Evolutionary conservation across 1,139 yeast species (phyloP).

Genomic region (Kazachstania sp.): DNA sequence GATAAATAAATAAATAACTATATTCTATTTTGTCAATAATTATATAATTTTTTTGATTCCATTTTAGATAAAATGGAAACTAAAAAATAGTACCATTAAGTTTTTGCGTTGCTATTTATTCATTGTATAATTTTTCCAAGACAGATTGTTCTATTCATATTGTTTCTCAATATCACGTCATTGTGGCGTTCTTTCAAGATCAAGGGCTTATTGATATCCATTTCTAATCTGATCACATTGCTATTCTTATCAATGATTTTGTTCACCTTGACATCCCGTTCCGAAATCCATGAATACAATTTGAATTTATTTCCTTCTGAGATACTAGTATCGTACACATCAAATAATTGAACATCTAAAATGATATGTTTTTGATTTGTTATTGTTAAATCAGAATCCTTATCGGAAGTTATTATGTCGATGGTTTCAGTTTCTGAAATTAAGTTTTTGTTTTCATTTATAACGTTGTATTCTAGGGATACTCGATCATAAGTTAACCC

Average conservation of each 20-base stretch:
- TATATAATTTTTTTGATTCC: background rate
- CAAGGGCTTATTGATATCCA: background rate
- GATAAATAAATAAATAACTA: background rate
- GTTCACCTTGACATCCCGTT: background rate
- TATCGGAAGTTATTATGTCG: background rate
- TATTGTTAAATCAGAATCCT: background rate
- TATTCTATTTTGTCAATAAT: background rate
- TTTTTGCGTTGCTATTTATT: background rate
- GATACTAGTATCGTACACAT: background rate
- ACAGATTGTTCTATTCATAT: conserved; percentile 4
- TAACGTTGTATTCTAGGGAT: background rate
- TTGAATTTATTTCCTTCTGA: background rate
- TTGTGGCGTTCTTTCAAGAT: background rate
- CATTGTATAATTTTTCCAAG: conserved; percentile 3
- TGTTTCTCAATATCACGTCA: conserved; percentile 2
- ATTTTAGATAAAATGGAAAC: background rate
- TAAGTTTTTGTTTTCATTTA: too few species aligned
- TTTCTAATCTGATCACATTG: background rate
- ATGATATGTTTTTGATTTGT: background rate
- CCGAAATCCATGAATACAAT: background rate
- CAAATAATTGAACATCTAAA: background rate
- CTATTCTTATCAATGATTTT: background rate
- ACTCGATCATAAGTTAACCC: background rate
- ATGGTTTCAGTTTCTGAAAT: background rate
- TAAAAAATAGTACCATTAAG: background rate